A percentile compares a stretch with the other conserved stretches of the same genome.
Conservation (phyloP, 169 alveolate genomes). For the Amoebophrya sp. region DNA sequence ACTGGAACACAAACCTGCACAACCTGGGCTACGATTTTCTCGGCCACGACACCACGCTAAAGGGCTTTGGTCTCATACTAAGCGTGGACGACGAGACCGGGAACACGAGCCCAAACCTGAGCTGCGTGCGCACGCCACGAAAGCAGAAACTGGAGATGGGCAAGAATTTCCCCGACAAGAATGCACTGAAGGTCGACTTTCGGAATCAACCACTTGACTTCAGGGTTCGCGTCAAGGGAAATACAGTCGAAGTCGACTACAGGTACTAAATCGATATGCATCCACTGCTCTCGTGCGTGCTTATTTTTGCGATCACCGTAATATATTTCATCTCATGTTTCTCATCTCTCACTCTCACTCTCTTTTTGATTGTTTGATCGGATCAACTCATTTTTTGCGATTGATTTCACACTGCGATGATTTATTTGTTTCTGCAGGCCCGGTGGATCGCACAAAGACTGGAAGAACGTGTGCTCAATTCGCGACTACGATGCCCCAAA, state of each 20-base stretch:
- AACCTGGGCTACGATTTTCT: not conserved
- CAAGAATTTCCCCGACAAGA: not conserved
- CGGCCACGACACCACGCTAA: not conserved
- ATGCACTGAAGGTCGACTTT: not conserved
- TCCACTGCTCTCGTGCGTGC: not conserved
- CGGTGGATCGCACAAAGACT: not conserved
- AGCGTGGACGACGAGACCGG: not conserved
- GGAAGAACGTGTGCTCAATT: not conserved
- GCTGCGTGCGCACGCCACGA: not conserved
- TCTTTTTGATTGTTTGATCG: too few relatives aligned
- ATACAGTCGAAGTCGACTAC: not conserved
- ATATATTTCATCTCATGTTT: not conserved
- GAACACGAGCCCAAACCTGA: not conserved
- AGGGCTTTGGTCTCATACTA: not conserved
- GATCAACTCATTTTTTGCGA: too few relatives aligned
- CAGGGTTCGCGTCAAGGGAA: not conserved
- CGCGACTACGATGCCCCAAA: not conserved
- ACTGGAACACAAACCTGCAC: not conserved
- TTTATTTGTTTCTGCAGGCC: too few relatives aligned
- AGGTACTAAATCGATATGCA: not conserved
- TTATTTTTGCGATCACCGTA: not conserved
- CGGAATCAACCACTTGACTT: not conserved
- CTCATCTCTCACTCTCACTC: too few relatives aligned
- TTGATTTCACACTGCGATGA: too few relatives aligned
- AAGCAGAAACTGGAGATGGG: too few relatives aligned